Evolutionary conservation across 768 basidiomycete species (phyloP).

Genomic region (Obba rivulosa): DNA sequence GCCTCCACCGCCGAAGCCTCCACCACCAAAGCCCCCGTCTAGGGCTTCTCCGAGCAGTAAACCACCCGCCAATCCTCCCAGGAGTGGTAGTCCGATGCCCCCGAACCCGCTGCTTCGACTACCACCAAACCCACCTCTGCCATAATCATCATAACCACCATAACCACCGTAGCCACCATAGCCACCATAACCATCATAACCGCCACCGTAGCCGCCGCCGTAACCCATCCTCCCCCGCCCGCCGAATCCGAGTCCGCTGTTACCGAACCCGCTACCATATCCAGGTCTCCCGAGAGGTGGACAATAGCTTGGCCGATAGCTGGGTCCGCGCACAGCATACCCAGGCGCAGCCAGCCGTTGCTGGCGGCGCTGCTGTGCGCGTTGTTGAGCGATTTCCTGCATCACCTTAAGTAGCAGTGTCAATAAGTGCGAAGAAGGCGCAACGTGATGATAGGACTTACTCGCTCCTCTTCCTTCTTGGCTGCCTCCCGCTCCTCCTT

Average conservation of each 20-base stretch:
- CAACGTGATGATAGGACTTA: constrained; percentile 9
- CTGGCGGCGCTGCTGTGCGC: constrained; percentile 9
- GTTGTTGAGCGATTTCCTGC: constrained; percentile 13
- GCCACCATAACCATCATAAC: constrained; percentile 22
- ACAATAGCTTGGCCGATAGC: constrained; percentile 1
- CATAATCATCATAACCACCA: constrained; percentile 12
- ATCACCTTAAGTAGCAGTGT: constrained; percentile 10
- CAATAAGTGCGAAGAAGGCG: neutral
- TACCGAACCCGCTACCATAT: constrained; percentile 11
- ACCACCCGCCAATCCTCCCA: constrained; percentile 32
- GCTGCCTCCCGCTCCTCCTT: constrained; percentile 57
- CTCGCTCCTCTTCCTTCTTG: constrained; percentile 22
- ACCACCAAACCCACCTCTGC: constrained; percentile 20
- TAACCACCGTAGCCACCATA: constrained; percentile 19
- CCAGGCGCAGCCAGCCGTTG: constrained; percentile 5
- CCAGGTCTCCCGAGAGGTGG: constrained; percentile 1
- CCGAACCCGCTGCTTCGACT: constrained; percentile 11
- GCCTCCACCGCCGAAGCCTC: constrained; percentile 4
- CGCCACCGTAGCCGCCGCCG: constrained; percentile 22
- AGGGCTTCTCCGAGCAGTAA: constrained; percentile 23
- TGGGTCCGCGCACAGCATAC: neutral
- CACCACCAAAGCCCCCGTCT: constrained; percentile 15
- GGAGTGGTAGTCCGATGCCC: constrained; percentile 22
- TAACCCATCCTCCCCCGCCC: constrained; percentile 13
- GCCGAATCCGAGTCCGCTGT: constrained; percentile 11